These are phyloP conservation scores for Sporothrix variecibatus DNA, from an alignment of 2,329 filamentous ascomycete genomes.

Conservation along the genomic window DNA sequence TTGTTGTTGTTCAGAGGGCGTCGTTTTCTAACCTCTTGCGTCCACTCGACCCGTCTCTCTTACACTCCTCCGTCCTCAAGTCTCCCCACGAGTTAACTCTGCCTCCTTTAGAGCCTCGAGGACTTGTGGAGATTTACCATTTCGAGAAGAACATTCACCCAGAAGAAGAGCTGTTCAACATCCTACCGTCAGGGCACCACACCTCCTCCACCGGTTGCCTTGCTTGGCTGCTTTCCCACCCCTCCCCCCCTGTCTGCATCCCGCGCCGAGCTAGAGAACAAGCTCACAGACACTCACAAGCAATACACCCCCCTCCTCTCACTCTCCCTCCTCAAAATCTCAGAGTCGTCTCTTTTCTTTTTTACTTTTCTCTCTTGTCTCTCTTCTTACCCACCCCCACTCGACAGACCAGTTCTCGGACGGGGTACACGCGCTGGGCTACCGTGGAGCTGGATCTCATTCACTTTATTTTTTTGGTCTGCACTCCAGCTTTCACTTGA, in stretches of 20 bases:
- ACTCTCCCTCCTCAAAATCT: background rate
- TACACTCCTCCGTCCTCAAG: background rate
- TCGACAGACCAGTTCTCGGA: background rate
- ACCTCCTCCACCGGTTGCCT: background rate
- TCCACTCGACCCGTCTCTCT: background rate
- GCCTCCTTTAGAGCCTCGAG: background rate
- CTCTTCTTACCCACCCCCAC: constrained; percentile 21
- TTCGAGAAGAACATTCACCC: background rate
- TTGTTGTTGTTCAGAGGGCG: background rate
- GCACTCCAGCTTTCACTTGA: constrained; percentile 1
- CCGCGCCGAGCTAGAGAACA: constrained; percentile 1
- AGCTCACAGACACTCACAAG: constrained; percentile 11
- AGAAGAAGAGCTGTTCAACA: background rate
- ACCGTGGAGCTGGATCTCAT: constrained; percentile 30
- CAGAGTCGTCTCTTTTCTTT: background rate
- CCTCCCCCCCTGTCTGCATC: constrained; percentile 10
- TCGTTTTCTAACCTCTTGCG: constrained; percentile 3
- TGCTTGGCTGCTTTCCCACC: constrained; percentile 8
- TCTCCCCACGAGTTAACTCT: constrained; percentile 3
- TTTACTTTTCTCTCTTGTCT: background rate
- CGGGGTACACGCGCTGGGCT: constrained; percentile 13
- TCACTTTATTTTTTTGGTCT: background rate
- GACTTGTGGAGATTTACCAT: constrained; percentile 1
- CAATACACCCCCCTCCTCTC: background rate
- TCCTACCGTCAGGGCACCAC: background rate